Base-by-base conservation (phyloP, 108 stramenopile genomes). In the Fistulifera pelliculosa region DNA sequence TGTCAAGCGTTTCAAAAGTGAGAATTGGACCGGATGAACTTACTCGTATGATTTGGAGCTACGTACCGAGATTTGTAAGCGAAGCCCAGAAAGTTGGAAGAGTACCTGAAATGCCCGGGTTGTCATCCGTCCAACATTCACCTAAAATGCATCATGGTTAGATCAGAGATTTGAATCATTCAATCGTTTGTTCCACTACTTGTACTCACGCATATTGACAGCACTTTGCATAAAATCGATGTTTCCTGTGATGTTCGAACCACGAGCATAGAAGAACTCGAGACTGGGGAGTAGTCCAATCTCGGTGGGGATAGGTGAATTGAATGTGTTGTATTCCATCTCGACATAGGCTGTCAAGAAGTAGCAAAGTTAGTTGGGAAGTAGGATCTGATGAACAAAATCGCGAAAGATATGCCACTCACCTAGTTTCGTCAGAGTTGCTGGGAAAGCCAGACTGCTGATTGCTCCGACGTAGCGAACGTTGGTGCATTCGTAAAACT, bases 261-360 rank as follows among this genome's bases (percentile, higher is more conserved):
- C 31, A 35, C 53, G 27, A 2, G 19, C 25, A 38, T 35, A 73
- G 13, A 67, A 56, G 47, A 58, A 64, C 40, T 60, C 41, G 16
- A 73, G 56, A 17, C 21, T 55, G 18, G 65, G 61, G 12, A 73
- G 60, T 13, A 15, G 38, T 38, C 45, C 57, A 18, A 73, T 55
- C 14, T 45, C 53, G 16, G 62, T 19, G 21, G 72, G 72, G 35
- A 73, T 61, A 18, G 66, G 57, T 14, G 60, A 35, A 41, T 73
- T 61, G 54, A 73, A 67, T 3, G 61, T 48, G 28, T 62, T 66
- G 31, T 60, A 61, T 16, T 60, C 66, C 23, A 73, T 61, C 35
- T 62, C 52, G 8, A 73, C 14, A 18, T 48, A 67, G n/a, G 24
- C 41, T 49, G 61, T 41, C 23, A 21, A 18, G 5, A 42, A 12